phyloP scores from a whole-genome alignment of 2,329 filamentous ascomycete genomes.

The Paecilomyces niveus region DNA sequence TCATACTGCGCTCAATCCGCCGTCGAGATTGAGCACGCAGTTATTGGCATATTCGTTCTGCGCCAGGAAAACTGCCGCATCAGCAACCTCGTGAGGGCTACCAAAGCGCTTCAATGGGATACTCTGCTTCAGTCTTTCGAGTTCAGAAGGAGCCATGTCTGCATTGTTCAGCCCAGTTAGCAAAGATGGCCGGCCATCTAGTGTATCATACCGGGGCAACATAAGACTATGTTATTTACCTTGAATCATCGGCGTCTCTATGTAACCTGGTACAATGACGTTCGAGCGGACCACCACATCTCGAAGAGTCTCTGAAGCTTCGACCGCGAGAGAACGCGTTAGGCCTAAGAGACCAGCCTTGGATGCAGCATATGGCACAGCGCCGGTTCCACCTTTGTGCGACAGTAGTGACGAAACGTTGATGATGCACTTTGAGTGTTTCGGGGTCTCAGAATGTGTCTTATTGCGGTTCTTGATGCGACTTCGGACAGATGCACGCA shows the following conservation, averaged over 20 bases:
- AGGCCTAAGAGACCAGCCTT: slow-evolving; percentile 72
- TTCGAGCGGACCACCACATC: slow-evolving; percentile 66
- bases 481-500: slow-evolving; percentile 27
- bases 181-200: background rate
- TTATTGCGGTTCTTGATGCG: slow-evolving; percentile 17
- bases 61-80: slow-evolving; percentile 71
- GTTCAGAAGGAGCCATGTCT: slow-evolving; percentile 37
- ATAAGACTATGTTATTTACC: slow-evolving; percentile 41
- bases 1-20: slow-evolving; percentile 66
- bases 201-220: background rate
- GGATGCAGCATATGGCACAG: slow-evolving; percentile 66
- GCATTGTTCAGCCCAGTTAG: slow-evolving; percentile 1
- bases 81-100: slow-evolving; percentile 63
- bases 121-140: slow-evolving; percentile 26
- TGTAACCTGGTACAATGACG: slow-evolving; percentile 74
- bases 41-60: slow-evolving; percentile 80
- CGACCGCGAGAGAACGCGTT: slow-evolving; percentile 28
- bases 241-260: slow-evolving; percentile 71
- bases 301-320: slow-evolving; percentile 45
- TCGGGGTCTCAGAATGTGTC: slow-evolving; percentile 23
- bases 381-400: slow-evolving; percentile 60
- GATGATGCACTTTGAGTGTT: slow-evolving; percentile 58
- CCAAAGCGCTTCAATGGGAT: slow-evolving; percentile 66
- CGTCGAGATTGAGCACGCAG: slow-evolving; percentile 78
- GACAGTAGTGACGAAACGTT: slow-evolving; percentile 75